These are phyloP conservation scores for Vararia minispora DNA, from an alignment of 768 basidiomycete genomes.

Conservation along the genomic window DNA sequence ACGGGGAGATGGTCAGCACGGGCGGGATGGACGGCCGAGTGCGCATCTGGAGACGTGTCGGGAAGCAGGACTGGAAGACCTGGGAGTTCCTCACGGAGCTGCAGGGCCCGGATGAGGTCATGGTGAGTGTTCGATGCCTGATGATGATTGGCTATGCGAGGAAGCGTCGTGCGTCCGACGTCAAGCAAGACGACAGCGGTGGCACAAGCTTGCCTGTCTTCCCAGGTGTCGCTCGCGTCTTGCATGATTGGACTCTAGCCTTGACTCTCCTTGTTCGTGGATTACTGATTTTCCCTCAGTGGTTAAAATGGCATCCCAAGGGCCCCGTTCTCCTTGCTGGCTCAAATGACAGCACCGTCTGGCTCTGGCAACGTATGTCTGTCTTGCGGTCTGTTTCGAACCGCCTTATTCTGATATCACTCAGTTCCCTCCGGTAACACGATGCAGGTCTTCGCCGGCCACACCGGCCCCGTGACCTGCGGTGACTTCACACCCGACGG, in stretches of 20 bases:
- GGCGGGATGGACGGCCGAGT: conserved; percentile 98
- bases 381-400: neutral
- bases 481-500: conserved; percentile 92
- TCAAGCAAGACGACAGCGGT: too few relatives aligned
- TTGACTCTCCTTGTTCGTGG: too few relatives aligned
- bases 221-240: too few relatives aligned
- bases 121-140: conserved; percentile 57
- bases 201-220: too few relatives aligned
- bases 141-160: too few relatives aligned
- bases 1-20: conserved; percentile 89
- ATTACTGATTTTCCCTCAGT: conserved; percentile 38
- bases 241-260: too few relatives aligned
- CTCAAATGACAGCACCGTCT: conserved; percentile 85
- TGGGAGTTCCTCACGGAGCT: conserved; percentile 96
- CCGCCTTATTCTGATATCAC: conserved; percentile 1
- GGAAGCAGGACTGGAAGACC: conserved; percentile 54
- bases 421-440: conserved; percentile 89
- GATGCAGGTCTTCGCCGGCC: conserved; percentile 94
- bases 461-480: conserved; percentile 72
- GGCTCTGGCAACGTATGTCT: conserved; percentile 90
- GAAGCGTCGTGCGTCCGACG: too few relatives aligned
- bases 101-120: conserved; percentile 92
- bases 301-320: conserved; percentile 94
- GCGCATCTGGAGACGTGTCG: conserved; percentile 82
- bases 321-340: conserved; percentile 83